These are phyloP conservation scores for Lomentospora prolificans DNA, from an alignment of 2,329 filamentous ascomycete species.

Conservation along the genomic window DNA sequence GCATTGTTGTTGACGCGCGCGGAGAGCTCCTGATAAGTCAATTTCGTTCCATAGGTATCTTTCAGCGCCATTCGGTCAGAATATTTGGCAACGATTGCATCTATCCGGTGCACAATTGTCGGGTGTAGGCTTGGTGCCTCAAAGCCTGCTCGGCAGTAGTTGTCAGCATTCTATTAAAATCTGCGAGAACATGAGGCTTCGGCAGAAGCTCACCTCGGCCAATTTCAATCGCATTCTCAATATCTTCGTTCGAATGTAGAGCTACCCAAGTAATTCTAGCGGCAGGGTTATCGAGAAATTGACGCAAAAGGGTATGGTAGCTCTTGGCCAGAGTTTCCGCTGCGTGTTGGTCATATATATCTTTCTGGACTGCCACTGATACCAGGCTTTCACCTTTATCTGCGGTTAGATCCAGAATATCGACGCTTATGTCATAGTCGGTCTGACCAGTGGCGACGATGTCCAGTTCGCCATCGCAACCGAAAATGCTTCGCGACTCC, in stretches of 20 bases:
- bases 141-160: background rate
- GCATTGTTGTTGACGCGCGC: background rate
- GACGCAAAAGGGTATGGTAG: slow-evolving; percentile 12
- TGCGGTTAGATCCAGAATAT: slow-evolving; percentile 15
- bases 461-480: slow-evolving; percentile 15
- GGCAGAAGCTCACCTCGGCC: background rate
- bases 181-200: background rate
- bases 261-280: slow-evolving; percentile 17
- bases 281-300: slow-evolving; percentile 14
- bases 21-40: background rate
- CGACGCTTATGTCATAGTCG: slow-evolving; percentile 11
- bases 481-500: slow-evolving; percentile 16
- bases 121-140: background rate
- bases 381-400: slow-evolving; percentile 9
- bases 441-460: slow-evolving; percentile 15
- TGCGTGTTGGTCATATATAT: slow-evolving; percentile 13
- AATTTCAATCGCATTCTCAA: background rate
- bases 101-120: background rate
- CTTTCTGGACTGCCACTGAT: slow-evolving; percentile 12
- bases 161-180: background rate
- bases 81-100: background rate
- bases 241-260: background rate
- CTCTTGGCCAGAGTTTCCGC: slow-evolving; percentile 11
- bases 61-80: background rate
- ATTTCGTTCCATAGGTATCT: background rate